Conservation (phyloP, 2,329 filamentous ascomycete species). For the Ophiostoma sp. region DNA sequence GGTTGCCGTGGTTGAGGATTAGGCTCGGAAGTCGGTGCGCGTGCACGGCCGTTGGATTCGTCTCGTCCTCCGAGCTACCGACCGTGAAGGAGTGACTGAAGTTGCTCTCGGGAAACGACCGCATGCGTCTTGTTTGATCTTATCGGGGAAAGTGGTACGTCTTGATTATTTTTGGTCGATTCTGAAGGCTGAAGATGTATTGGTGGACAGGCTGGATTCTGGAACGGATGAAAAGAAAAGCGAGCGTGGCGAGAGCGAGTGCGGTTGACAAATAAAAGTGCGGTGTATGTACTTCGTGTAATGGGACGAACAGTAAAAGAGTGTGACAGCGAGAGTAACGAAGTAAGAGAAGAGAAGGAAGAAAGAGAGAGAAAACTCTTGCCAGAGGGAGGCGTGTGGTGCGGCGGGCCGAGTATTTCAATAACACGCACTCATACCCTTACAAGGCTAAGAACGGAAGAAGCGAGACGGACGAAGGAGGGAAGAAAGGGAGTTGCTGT, state of each 20-base stretch:
- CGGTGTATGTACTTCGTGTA: background rate
- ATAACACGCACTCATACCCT: background rate
- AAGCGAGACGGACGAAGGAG: background rate
- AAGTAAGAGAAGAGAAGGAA: background rate
- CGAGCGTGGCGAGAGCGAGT: conserved; percentile 8
- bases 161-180: background rate
- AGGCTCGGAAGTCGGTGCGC: background rate
- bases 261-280: background rate
- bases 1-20: background rate
- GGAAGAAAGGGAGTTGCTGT: background rate
- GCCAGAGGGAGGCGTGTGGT: background rate
- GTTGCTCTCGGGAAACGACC: background rate
- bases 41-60: background rate
- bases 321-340: background rate
- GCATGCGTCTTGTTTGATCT: conserved; percentile 17
- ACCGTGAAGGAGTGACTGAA: background rate
- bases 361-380: background rate
- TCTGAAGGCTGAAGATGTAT: background rate
- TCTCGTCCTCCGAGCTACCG: background rate
- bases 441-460: background rate
- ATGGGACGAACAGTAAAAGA: background rate
- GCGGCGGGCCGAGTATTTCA: conserved; percentile 9
- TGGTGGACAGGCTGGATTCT: background rate
- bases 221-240: background rate
- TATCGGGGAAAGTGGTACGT: background rate